phyloP scores from a whole-genome alignment of 306 rosid genomes.

The Quillaja saponaria region DNA sequence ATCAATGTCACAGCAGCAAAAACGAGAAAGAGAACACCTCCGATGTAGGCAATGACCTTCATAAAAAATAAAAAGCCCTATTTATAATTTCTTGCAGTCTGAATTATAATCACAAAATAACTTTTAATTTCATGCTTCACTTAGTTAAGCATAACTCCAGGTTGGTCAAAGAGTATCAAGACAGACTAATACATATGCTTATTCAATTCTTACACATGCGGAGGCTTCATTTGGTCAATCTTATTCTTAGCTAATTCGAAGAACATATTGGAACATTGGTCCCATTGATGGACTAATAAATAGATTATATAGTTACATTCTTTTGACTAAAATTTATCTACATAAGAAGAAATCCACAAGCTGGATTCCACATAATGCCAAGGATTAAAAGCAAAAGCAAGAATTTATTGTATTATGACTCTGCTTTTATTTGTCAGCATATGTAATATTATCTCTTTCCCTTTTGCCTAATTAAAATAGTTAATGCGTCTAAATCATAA shows the following conservation, averaged over 20 bases:
- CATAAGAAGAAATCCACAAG: conserved; percentile 28
- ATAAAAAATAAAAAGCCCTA: conserved; percentile 26
- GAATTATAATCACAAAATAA: conserved; percentile 20
- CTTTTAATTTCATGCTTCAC: conserved; percentile 21
- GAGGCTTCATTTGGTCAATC: conserved; percentile 18
- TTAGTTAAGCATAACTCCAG: not conserved
- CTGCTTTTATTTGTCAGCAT: not conserved
- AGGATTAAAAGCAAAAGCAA: conserved; percentile 22
- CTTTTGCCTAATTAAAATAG: conserved; percentile 1
- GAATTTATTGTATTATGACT: conserved; percentile 13
- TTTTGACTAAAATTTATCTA: conserved; percentile 7
- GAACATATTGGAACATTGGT: conserved; percentile 24
- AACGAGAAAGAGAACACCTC: conserved; percentile 93
- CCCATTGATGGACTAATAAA: conserved; percentile 26
- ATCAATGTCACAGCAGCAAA: conserved; percentile 73
- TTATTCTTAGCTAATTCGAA: conserved; percentile 14
- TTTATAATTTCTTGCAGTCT: conserved; percentile 16
- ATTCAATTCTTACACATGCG: conserved; percentile 25
- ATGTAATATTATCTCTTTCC: not conserved
- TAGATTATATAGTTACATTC: conserved; percentile 29
- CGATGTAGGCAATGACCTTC: conserved; percentile 80
- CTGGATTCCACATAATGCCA: conserved; percentile 31
- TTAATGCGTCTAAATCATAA: conserved; percentile 15
- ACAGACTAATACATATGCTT: conserved; percentile 18
- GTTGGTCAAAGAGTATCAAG: conserved; percentile 20